Conservation (phyloP, 108 stramenopile genomes). For the Conticribra weissflogii region DNA sequence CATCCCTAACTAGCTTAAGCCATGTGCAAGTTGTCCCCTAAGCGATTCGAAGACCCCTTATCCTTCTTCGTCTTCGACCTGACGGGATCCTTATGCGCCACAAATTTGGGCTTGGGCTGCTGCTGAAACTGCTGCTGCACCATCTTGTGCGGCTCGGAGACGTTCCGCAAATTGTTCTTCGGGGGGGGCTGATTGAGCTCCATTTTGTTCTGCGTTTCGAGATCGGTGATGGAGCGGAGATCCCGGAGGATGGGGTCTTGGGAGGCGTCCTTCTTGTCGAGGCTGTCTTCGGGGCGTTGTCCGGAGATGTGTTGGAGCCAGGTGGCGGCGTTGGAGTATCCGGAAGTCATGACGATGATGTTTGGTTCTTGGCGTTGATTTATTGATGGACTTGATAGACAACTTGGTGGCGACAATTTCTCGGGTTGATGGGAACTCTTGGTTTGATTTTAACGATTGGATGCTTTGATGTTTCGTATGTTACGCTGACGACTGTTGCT, state of each 20-base stretch:
- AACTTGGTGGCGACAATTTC: too few relatives aligned
- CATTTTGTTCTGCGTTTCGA: conserved; percentile 1
- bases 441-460: neutral
- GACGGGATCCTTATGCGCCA: conserved; percentile 7
- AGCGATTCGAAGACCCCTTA: conserved; percentile 6
- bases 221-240: conserved; percentile 12
- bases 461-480: neutral
- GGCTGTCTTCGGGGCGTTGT: conserved; percentile 8
- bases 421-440: too few relatives aligned
- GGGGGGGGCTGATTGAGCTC: neutral
- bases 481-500: too few relatives aligned
- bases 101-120: conserved; percentile 30
- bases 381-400: neutral
- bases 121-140: conserved; percentile 6
- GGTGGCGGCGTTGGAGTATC: conserved; percentile 26
- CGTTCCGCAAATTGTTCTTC: neutral
- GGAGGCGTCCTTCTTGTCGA: conserved; percentile 1
- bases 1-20: too few relatives aligned
- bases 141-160: too few relatives aligned
- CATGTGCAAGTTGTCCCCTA: conserved; percentile 21
- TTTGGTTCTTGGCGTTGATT: conserved; percentile 11
- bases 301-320: conserved; percentile 26
- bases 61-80: conserved; percentile 13
- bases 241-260: conserved; percentile 16
- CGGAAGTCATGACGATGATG: conserved; percentile 13